These are phyloP conservation scores for Tubosaeta sp. DNA, from an alignment of 768 basidiomycete genomes.

Conservation along the genomic window DNA sequence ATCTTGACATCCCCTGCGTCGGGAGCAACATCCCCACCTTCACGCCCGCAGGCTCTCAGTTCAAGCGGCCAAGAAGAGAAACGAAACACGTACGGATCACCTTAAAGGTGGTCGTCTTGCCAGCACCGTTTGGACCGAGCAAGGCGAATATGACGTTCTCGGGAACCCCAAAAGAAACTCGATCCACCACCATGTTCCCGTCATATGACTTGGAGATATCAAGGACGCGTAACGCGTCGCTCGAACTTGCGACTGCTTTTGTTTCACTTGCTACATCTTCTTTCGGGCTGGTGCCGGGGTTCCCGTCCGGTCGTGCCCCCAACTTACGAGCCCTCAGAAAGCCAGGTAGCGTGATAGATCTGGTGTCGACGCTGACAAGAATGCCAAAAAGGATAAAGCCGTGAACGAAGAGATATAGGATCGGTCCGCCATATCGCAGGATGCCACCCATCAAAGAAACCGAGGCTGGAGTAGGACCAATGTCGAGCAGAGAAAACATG, in stretches of 20 bases:
- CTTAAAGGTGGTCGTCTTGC: conserved; percentile 80
- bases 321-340: conserved; percentile 24
- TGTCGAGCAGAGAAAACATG: conserved; percentile 69
- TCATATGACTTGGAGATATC: conserved; percentile 59
- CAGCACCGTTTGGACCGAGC: conserved; percentile 80
- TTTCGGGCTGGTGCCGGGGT: conserved; percentile 21
- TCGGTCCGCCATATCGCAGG: conserved; percentile 67
- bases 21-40: conserved; percentile 66
- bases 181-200: conserved; percentile 59
- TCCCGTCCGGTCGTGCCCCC: conserved; percentile 6
- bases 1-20: conserved; percentile 68
- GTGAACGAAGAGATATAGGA: conserved; percentile 65
- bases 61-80: background rate
- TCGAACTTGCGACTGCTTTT: conserved; percentile 41
- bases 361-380: conserved; percentile 71
- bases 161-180: conserved; percentile 66
- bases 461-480: conserved; percentile 46
- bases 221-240: conserved; percentile 59
- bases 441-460: conserved; percentile 49
- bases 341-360: conserved; percentile 46
- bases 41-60: background rate
- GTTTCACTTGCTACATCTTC: conserved; percentile 58
- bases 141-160: conserved; percentile 64
- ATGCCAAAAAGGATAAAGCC: conserved; percentile 54
- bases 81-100: conserved; percentile 58